Base-by-base conservation (phyloP, 768 basidiomycete genomes). In the Auricularia auricula-judae region DNA sequence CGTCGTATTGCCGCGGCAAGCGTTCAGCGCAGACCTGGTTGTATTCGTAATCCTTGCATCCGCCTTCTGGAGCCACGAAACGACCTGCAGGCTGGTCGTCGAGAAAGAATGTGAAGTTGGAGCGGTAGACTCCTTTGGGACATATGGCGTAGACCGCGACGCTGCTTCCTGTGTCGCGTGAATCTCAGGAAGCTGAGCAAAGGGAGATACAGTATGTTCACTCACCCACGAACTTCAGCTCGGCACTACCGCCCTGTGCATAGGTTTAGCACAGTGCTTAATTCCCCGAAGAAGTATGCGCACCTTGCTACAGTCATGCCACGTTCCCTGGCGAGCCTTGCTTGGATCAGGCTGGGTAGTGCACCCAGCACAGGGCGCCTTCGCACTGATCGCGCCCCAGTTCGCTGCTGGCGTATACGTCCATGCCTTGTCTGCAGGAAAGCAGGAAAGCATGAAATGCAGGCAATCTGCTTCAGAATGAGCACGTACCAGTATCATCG, bases 281-380 rank as follows among this genome's bases (percentile, higher is more conserved):
- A 18, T 18, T 14, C 18, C 16, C 14, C 5, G 47, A 51, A 29
- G 29, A 18, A 51, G 21, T 5, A 1, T 5, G 16, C 47, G 16
- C 16, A 51, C 47, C 23, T 33, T 23, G 29, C 56, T 59, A 29
- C 14, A 23, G 63, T 64, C 63, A 29, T 64, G 63, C 63, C 63
- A 64, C 3, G 63, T 64, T 33, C 63, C 63, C 54, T 36, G 34
- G 36, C 34, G 56, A 14, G 56, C 54, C 39, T 64, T 56, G 33
- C 21, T 56, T 33, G 63, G 39, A 36, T 64, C 63, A 34, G 63
- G 63, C 54, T 64, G 33, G n/a, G 47, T 56, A 21, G 33, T 36
- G 36, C 63, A 64, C 14, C 21, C 23, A 16, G 33, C 14, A 18
- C 63, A 51, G 34, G 33, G 51, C 34, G 29, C 18, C 36, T 5